Percentiles rank a stretch among this genome's conserved stretches.
phyloP scores from a whole-genome alignment of 768 basidiomycete species.

The Trametes sanguinea region DNA sequence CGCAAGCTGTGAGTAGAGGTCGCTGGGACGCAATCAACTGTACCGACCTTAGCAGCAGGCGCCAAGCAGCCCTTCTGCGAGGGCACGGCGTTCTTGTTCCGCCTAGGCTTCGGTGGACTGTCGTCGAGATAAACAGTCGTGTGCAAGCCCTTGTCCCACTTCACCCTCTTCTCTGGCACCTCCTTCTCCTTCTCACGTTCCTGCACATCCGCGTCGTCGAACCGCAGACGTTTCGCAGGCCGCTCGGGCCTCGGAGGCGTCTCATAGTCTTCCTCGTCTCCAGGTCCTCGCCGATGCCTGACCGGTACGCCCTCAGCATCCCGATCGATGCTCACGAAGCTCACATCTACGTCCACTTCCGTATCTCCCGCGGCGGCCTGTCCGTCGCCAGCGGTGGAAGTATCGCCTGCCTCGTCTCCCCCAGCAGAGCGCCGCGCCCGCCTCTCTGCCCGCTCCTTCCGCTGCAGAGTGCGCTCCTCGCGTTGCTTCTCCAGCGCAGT shows the following conservation, averaged over 20 bases:
- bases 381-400: background rate
- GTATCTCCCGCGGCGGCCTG: background rate
- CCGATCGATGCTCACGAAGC: conserved; percentile 21
- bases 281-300: conserved; percentile 64
- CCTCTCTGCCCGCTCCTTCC: conserved; percentile 61
- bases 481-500: conserved; percentile 67
- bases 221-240: conserved; percentile 42
- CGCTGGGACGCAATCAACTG: conserved; percentile 29
- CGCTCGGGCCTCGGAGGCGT: conserved; percentile 55
- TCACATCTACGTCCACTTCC: conserved; percentile 13
- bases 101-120: conserved; percentile 52
- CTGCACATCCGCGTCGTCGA: conserved; percentile 39
- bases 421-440: conserved; percentile 46
- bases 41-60: conserved; percentile 58
- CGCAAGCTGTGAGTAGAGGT: conserved; percentile 3
- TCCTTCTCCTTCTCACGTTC: conserved; percentile 36
- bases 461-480: conserved; percentile 57
- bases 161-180: conserved; percentile 56
- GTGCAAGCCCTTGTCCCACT: conserved; percentile 74
- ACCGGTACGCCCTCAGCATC: conserved; percentile 35
- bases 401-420: conserved; percentile 31
- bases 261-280: conserved; percentile 80
- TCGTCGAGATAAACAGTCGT: conserved; percentile 66
- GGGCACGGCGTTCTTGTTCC: conserved; percentile 43
- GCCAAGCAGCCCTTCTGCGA: conserved; percentile 67